Evolutionary conservation across 768 basidiomycete species (phyloP).

Genomic region (Russula virescens): DNA sequence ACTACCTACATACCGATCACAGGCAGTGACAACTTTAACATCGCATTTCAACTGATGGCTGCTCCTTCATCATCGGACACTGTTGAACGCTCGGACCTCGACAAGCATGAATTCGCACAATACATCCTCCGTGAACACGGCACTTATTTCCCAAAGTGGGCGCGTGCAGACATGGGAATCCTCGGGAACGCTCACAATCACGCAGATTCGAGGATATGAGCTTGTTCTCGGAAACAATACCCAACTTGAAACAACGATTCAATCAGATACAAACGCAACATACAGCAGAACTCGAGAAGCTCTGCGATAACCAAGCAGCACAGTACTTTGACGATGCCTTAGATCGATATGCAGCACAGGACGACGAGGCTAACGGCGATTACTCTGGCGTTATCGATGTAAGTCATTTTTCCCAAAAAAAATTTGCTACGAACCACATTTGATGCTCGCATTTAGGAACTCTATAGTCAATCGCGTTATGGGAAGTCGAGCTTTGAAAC

Average conservation of each 20-base stretch:
- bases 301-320: conserved; percentile 30
- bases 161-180: neutral
- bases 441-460: neutral
- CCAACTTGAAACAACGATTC: conserved; percentile 30
- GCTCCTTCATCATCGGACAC: neutral
- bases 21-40: no score
- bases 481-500: conserved; percentile 9
- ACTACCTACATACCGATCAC: no score
- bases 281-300: conserved; percentile 29
- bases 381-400: conserved; percentile 9
- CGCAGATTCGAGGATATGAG: conserved; percentile 15
- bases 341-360: conserved; percentile 25
- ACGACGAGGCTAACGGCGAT: conserved; percentile 16
- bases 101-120: conserved; percentile 22
- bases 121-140: conserved; percentile 21
- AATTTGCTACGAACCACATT: neutral
- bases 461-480: conserved; percentile 6
- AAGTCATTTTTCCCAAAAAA: neutral
- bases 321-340: conserved; percentile 33
- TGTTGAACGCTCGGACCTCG: conserved; percentile 9
- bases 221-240: conserved; percentile 27
- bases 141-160: conserved; percentile 25
- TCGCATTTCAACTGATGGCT: conserved; percentile 7
- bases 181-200: neutral
- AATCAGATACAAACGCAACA: conserved; percentile 30